phyloP scores from a whole-genome alignment of 2,329 filamentous ascomycete species.

The Dactylonectria macrodidyma region DNA sequence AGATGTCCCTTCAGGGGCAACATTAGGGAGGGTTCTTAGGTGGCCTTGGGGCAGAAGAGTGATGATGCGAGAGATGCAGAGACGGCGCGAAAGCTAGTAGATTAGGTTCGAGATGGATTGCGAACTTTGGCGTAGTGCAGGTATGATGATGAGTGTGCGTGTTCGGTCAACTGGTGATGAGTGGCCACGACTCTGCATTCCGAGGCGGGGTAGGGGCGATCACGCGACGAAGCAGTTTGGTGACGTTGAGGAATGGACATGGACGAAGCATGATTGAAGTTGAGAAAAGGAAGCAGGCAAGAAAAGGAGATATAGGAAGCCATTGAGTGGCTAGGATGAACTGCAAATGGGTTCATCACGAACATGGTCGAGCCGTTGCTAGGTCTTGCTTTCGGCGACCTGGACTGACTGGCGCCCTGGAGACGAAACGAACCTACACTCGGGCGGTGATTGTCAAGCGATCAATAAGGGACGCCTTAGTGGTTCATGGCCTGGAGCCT shows the following conservation, averaged over 20 bases:
- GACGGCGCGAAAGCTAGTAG: no score
- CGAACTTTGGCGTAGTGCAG: no score
- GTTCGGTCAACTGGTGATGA: neutral
- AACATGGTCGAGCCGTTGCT: no score
- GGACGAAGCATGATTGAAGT: neutral
- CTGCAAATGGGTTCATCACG: no score
- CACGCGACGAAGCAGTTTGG: neutral
- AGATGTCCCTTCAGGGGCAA: no score
- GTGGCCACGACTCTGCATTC: neutral
- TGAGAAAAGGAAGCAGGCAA: neutral
- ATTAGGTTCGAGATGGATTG: no score
- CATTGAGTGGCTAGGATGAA: no score
- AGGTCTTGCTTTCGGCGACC: neutral
- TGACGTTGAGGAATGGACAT: neutral
- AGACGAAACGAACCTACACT: neutral
- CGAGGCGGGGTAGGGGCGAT: neutral
- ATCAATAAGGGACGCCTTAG: neutral
- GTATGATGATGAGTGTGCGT: no score
- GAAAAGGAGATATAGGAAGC: no score
- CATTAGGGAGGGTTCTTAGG: no score
- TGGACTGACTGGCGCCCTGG: neutral
- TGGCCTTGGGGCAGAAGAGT: no score
- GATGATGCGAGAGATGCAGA: no score
- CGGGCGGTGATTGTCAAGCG: neutral
- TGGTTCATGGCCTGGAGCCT: conserved; percentile 1